A percentile compares a stretch with the other conserved stretches of the same genome.
Conservation (phyloP, 768 basidiomycete genomes). For the Trametes meyenii region DNA sequence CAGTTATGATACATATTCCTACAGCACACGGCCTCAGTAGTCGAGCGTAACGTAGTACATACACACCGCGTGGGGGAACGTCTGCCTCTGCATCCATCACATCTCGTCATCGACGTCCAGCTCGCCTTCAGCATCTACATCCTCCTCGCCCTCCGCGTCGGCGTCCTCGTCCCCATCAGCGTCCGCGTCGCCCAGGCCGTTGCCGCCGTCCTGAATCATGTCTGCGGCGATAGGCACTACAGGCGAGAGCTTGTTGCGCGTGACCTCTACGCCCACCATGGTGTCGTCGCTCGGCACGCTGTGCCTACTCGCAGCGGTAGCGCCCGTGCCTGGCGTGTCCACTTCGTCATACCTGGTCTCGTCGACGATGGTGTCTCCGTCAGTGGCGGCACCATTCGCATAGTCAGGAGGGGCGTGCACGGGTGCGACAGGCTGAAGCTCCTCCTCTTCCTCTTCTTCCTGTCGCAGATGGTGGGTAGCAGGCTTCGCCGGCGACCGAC, state of each 20-base stretch:
- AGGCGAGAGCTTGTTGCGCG: conserved; percentile 28
- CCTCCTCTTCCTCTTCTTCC: conserved; percentile 22
- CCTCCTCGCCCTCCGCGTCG: conserved; percentile 36
- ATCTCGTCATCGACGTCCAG: conserved; percentile 31
- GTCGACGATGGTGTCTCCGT: conserved; percentile 2
- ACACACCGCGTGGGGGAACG: conserved; percentile 8
- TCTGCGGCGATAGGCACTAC: not conserved
- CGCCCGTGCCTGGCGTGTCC: conserved; percentile 51
- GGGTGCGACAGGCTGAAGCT: conserved; percentile 1
- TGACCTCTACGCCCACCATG: conserved; percentile 42
- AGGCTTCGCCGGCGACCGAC: conserved; percentile 3
- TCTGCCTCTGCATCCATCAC: conserved; percentile 4
- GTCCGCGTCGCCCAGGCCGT: not conserved
- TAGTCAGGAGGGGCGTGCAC: conserved; percentile 1
- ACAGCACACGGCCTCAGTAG: conserved; percentile 15
- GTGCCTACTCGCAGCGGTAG: conserved; percentile 46
- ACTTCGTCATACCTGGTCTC: conserved; percentile 51
- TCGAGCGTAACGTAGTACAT: conserved; percentile 21
- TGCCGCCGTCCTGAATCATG: conserved; percentile 2
- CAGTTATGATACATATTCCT: conserved; percentile 20
- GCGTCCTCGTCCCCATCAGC: conserved; percentile 28
- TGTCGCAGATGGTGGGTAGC: not conserved
- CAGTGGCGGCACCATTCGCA: conserved; percentile 7
- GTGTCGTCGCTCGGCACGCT: conserved; percentile 65
- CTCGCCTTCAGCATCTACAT: conserved; percentile 37